Conservation (phyloP, 768 basidiomycete genomes). For the Tylopilus vinaceipallidus region DNA sequence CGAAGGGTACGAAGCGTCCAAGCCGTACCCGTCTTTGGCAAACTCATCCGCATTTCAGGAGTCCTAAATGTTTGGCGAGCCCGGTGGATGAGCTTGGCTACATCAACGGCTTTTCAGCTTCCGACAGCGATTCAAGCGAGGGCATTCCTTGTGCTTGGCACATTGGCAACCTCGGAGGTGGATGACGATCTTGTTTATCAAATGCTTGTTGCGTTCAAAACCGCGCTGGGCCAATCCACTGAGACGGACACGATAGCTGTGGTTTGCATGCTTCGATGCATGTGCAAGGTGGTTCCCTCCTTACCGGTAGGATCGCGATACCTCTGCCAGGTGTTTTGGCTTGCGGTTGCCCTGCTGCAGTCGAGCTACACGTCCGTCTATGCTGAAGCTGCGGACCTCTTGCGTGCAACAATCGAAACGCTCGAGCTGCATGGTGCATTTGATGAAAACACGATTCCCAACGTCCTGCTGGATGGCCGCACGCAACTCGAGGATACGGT, state of each 20-base stretch:
- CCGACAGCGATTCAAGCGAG: conserved; percentile 86
- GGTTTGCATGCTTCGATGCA: conserved; percentile 86
- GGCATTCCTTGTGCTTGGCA: conserved; percentile 79
- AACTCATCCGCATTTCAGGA: conserved; percentile 40
- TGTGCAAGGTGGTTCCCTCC: conserved; percentile 73
- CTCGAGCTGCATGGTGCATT: conserved; percentile 64
- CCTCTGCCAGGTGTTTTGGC: conserved; percentile 77
- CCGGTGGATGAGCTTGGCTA: conserved; percentile 89
- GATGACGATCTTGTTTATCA: conserved; percentile 94
- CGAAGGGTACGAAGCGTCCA: conserved; percentile 51
- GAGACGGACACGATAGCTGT: conserved; percentile 70
- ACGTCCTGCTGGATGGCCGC: conserved; percentile 63
- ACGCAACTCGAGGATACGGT: conserved; percentile 64
- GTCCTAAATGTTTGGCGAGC: conserved; percentile 88
- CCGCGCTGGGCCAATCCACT: conserved; percentile 63
- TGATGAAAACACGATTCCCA: conserved; percentile 48
- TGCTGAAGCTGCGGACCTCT: conserved; percentile 63
- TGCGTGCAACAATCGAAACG: conserved; percentile 61
- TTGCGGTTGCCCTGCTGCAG: conserved; percentile 81
- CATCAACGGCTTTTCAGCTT: conserved; percentile 86
- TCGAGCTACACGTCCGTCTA: conserved; percentile 71
- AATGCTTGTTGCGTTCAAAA: conserved; percentile 84
- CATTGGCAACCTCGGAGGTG: conserved; percentile 79
- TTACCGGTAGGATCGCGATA: conserved; percentile 70
- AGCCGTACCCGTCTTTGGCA: not conserved